Conservation (phyloP, 768 basidiomycete genomes). For the Mycena latifolia region DNA sequence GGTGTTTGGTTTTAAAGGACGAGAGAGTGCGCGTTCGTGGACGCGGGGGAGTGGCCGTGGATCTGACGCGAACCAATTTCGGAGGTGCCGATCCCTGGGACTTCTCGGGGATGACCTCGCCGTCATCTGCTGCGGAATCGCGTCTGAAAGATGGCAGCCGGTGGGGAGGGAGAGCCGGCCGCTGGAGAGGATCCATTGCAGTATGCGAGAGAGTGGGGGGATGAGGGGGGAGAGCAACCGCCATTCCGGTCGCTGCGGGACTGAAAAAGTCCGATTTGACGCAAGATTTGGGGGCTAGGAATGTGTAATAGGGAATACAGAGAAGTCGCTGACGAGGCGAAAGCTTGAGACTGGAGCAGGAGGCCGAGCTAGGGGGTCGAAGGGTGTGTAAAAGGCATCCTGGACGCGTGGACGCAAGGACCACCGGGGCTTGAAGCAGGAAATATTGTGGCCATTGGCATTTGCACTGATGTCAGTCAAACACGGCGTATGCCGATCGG, state of each 20-base stretch:
- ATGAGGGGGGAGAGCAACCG: slow-evolving; percentile 16
- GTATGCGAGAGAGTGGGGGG: not conserved
- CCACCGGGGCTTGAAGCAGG: too few species aligned
- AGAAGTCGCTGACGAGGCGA: slow-evolving; percentile 4
- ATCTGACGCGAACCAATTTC: slow-evolving; percentile 8
- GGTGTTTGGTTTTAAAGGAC: slow-evolving; percentile 25
- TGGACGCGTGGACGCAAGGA: not conserved
- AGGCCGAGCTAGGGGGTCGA: slow-evolving; percentile 19
- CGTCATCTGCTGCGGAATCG: not conserved
- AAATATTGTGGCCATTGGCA: not conserved
- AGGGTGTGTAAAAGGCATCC: not conserved
- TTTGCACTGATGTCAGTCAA: too few species aligned
- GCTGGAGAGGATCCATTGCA: not conserved
- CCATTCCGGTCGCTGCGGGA: slow-evolving; percentile 10
- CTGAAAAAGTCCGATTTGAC: slow-evolving; percentile 9
- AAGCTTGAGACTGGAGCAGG: slow-evolving; percentile 19
- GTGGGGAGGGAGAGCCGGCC: slow-evolving; percentile 22
- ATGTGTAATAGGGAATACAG: slow-evolving; percentile 29
- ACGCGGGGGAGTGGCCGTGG: slow-evolving; percentile 1
- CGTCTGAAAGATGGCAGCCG: slow-evolving; percentile 26
- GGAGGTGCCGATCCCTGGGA: not conserved
- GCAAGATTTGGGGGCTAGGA: not conserved
- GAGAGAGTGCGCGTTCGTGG: slow-evolving; percentile 24
- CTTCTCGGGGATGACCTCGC: not conserved
- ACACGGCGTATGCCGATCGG: not conserved